Evolutionary conservation across 2,329 filamentous ascomycete genomes (phyloP).

Genomic region (Oidium heveae): DNA sequence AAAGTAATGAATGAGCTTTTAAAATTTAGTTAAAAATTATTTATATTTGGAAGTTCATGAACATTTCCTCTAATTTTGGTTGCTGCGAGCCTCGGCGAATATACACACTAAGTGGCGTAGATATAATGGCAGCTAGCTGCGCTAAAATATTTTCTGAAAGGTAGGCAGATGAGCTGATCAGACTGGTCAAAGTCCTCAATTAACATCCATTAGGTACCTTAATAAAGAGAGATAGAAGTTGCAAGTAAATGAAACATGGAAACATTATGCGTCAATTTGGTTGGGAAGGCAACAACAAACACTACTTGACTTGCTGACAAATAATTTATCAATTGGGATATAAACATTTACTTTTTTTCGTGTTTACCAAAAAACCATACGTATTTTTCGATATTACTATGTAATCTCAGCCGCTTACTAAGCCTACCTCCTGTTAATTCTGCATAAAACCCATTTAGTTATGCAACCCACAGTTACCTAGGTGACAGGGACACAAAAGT

Average conservation of each 20-base stretch:
- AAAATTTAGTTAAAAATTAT: neutral
- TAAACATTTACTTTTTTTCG: no score
- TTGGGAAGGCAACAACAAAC: neutral
- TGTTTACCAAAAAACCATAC: no score
- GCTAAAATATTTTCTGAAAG: neutral
- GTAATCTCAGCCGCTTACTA: no score
- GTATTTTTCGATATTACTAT: no score
- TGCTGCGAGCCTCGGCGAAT: neutral
- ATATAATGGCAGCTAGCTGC: no score
- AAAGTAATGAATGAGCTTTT: neutral
- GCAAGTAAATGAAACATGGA: neutral
- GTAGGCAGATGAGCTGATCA: neutral
- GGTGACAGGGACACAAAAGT: no score
- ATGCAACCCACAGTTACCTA: no score
- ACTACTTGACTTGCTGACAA: neutral
- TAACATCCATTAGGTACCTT: neutral
- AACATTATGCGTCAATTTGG: neutral
- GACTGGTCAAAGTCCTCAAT: neutral
- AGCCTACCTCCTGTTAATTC: no score
- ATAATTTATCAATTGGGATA: no score
- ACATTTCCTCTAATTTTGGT: neutral
- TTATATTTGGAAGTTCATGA: neutral
- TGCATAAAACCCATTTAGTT: no score
- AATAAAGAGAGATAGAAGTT: neutral
- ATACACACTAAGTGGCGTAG: no score